Evolutionary conservation across 768 basidiomycete species (phyloP), one percentile per base, ranked within the genome.

Genomic region (Lactarius sanguifluus): DNA sequence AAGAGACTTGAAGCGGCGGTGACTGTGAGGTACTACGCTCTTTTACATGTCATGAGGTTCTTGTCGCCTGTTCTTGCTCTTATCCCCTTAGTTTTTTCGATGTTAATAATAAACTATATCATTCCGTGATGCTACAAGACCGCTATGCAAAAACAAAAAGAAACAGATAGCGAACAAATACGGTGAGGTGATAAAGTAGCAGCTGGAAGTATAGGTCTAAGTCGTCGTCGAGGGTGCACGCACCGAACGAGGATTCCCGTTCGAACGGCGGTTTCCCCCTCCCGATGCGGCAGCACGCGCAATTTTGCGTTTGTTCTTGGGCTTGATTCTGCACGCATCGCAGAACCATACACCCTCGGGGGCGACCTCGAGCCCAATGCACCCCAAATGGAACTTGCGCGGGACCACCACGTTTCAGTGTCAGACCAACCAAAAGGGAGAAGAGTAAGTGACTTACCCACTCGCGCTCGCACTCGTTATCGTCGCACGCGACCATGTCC

Each of bases 401-500:
- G n/a, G n/a, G 18, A 3, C 32, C 36, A 36, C 8, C 36, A 38
- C 5, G 18, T 8, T 6, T 63, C 57, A 16, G 9, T 32, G 12
- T 13, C 23, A 5, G 32, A 30, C 30, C 30, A 59, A n/a, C 20
- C 36, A 30, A 47, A 30, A 56, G 61, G 62, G 55, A 45, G 70
- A 61, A 41, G 61, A 57, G 63, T 56, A 34, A 7, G 71, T 16
- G 8, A 88, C 91, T 74, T 71, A 96, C 94, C 94, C 94, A 97
- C 89, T 96, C 94, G 65, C 82, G 81, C 71, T 88, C 86, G 78
- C 94, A 96, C 55, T 82, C 81, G 20, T 80, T 79, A 72, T 88
- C 91, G 75, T 97, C 94, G 75, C 94, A 97, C 28, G 88, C 94
- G 71, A 97, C 92, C 94, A 97, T 96, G 79, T 95, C 90, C 43